Evolutionary conservation across 169 alveolate genomes (phyloP), one percentile per base, ranked within the genome.

Genomic region (Theileria luwenshuni): DNA sequence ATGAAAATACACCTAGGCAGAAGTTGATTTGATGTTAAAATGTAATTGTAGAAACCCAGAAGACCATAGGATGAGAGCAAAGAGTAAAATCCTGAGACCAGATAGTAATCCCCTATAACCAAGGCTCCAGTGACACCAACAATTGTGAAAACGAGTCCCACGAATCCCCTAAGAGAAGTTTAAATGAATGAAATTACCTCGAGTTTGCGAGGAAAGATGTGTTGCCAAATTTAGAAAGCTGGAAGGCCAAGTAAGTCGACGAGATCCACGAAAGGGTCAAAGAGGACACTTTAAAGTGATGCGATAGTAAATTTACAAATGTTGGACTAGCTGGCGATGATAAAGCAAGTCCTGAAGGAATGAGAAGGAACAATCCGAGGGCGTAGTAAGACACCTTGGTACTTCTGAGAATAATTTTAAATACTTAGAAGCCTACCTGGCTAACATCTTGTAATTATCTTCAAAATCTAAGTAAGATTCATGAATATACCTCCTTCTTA

Each of bases 251-350:
- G 28, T 67, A 35, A 17, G 67, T 71, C 0, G 87, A 47, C 28
- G 87, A 70, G 19, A 79, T 25, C 87, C 87, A 79, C 8, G 77
- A 49, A 10, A 79, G 71, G 15, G 87, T 45, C 56, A 75, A 28
- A 38, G 76, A 68, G 33, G 81, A 68, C 19, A 79, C 51, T 60
- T 71, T 71, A 64, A 79, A 72, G 52, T 79, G 87, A 38, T 79
- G 83, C 23, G 75, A 25, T 13, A 65, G 35, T 25, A 79, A 41
- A 59, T 69, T 59, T 19, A 60, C 73, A 27, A 45, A 65, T 41
- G 49, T 43, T 21, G 56, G 43, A 3, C 77, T 68, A 3, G 87
- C 68, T 5, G 81, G 67, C 0, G 87, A 68, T 21, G 71, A 43
- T 19, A 79, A 43, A 0, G 83, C 64, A 23, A 79, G 68, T 45